These are phyloP conservation scores for Aspergillus clavatus DNA, from an alignment of 2,329 filamentous ascomycete species.

Conservation along the genomic window DNA sequence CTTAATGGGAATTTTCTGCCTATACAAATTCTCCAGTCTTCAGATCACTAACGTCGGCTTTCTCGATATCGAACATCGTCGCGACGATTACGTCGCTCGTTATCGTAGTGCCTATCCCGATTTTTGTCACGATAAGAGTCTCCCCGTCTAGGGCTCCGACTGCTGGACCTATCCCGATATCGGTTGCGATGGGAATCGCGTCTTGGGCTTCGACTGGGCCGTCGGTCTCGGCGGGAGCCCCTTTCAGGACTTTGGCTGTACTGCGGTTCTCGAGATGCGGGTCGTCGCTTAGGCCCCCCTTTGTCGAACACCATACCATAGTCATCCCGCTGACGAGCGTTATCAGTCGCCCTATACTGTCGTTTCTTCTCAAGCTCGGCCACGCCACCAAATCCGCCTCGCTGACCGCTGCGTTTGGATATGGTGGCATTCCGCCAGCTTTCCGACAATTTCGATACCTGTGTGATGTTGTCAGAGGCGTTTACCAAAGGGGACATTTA, in stretches of 20 bases:
- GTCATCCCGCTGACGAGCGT: slow-evolving; percentile 42
- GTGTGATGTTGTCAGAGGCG: slow-evolving; percentile 17
- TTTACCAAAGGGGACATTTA: not conserved
- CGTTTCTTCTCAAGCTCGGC: slow-evolving; percentile 80
- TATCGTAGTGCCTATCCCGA: slow-evolving; percentile 33
- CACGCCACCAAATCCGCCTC: slow-evolving; percentile 86
- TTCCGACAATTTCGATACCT: slow-evolving; percentile 73
- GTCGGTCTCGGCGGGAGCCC: slow-evolving; percentile 26
- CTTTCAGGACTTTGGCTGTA: slow-evolving; percentile 46
- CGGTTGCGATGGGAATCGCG: slow-evolving; percentile 26
- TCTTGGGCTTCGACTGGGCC: slow-evolving; percentile 26
- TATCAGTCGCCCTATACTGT: slow-evolving; percentile 73
- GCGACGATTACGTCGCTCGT: slow-evolving; percentile 25
- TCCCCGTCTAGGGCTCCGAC: slow-evolving; percentile 24
- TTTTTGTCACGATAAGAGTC: slow-evolving; percentile 33
- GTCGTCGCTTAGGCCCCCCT: slow-evolving; percentile 16
- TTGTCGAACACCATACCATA: slow-evolving; percentile 82
- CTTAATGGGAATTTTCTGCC: too few species aligned
- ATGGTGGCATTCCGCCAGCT: slow-evolving; percentile 85
- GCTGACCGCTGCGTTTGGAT: slow-evolving; percentile 62
- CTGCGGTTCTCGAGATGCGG: slow-evolving; percentile 21
- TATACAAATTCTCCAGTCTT: not conserved
- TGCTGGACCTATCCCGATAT: slow-evolving; percentile 36
- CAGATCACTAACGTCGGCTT: slow-evolving; percentile 18
- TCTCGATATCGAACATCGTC: slow-evolving; percentile 29